Evolutionary conservation across 2,329 filamentous ascomycete genomes (phyloP), one percentile per base, ranked within the genome.

Genomic region (Amesomyces nigricolor): DNA sequence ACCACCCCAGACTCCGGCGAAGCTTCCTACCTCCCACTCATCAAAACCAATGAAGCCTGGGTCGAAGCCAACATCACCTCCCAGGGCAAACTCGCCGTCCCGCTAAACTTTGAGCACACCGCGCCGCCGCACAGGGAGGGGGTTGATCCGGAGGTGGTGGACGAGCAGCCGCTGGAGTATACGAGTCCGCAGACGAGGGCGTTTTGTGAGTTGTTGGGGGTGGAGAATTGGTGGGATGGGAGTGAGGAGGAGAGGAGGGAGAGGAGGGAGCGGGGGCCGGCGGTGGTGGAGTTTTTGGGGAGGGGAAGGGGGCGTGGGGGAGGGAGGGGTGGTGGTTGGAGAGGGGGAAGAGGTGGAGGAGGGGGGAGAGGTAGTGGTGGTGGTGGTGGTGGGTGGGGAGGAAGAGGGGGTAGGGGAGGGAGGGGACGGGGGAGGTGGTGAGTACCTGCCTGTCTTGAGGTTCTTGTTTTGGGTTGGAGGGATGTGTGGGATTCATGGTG

Each of bases 161-260:
- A 75, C 0, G 75, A 85, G n/a, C 80, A 84, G 68, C 89, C 91
- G 1, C 74, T 77, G 1, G 91, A 96, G 71, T 92, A 92, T 68
- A 89, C 83, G 4, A 97, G 94, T 66, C 86, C 87, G 11, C 92
- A 97, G 72, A 97, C 91, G 6, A 76, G 75, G n/a, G 72, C 76
- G 3, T 97, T 92, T 67, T 99, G 94, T 70, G 75, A 85, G 54
- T 72, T 97, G 53, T 65, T 97, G 1, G 84, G 80, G 8, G 84
- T 99, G 35, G 73, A 81, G 5, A 95, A 97, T 68, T 77, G 85
- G 9, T 95, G 83, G 75, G 78, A 87, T 63, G 81, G 87, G 2
- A 83, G 74, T n/a, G 80, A 86, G 2, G 84, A 90, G 64, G 88
- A 95, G 68, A 79, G 84, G 49, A 72, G 73, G 13, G 75, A 76